Evolutionary conservation across 768 basidiomycete species (phyloP).

Genomic region (Collybia sordida): DNA sequence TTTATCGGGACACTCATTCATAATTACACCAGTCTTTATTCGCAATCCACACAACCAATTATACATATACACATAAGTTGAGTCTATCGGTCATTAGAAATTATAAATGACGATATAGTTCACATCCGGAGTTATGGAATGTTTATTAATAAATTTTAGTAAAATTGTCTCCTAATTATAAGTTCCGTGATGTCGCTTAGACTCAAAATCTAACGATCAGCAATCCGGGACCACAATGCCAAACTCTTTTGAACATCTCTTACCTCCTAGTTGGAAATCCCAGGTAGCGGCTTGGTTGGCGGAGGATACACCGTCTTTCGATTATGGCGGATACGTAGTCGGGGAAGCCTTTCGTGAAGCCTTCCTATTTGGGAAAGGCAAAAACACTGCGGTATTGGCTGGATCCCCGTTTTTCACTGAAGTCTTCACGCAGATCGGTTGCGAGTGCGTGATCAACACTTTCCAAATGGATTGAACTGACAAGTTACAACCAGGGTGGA

Average conservation of each 20-base stretch:
- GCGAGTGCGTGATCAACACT: conserved; percentile 62
- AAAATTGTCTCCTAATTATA: not conserved
- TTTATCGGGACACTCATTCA: not conserved
- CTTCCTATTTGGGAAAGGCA: conserved; percentile 88
- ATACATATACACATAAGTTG: too few relatives aligned
- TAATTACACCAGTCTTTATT: not conserved
- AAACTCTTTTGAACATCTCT: conserved; percentile 61
- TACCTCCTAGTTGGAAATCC: conserved; percentile 90
- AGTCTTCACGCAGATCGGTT: conserved; percentile 85
- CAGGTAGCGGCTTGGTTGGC: conserved; percentile 81
- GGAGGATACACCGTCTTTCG: conserved; percentile 95
- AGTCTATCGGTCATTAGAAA: too few relatives aligned
- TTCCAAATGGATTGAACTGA: not conserved
- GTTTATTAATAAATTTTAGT: not conserved
- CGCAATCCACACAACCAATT: too few relatives aligned
- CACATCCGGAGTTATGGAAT: too few relatives aligned
- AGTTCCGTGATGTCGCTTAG: not conserved
- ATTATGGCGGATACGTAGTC: conserved; percentile 95
- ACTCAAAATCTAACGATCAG: not conserved
- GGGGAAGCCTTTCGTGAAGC: conserved; percentile 88
- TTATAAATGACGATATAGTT: too few relatives aligned
- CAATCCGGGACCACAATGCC: conserved; percentile 17
- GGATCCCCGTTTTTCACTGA: conserved; percentile 96
- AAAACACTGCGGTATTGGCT: conserved; percentile 75
- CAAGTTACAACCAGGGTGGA: conserved; percentile 61